These are phyloP conservation scores for Phialemoniopsis sp. DNA, from an alignment of 2,329 filamentous ascomycete species.

Conservation along the genomic window DNA sequence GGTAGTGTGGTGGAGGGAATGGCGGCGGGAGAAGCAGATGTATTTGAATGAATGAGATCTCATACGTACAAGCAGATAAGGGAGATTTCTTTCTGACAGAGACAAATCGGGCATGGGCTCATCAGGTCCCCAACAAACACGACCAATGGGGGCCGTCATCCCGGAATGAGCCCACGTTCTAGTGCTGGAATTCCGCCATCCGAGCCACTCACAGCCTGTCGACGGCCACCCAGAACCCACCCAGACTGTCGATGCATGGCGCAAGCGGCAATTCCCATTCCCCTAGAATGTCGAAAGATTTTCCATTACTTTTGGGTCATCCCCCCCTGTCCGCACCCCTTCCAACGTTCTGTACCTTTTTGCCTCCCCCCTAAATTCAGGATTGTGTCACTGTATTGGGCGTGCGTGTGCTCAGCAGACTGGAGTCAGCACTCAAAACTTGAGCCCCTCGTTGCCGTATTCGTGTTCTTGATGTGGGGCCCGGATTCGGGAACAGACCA, in stretches of 20 bases:
- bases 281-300: too few relatives aligned
- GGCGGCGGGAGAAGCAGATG: background rate
- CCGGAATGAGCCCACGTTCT: conserved; percentile 13
- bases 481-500: too few relatives aligned
- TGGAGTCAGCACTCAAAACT: too few relatives aligned
- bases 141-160: conserved; percentile 1
- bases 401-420: too few relatives aligned
- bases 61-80: conserved; percentile 23
- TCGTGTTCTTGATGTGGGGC: too few relatives aligned
- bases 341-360: too few relatives aligned
- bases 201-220: conserved; percentile 9
- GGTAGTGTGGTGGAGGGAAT: background rate
- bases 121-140: background rate
- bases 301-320: too few relatives aligned
- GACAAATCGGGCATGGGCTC: background rate
- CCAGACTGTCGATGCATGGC: background rate
- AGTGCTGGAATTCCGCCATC: conserved; percentile 9
- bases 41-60: conserved; percentile 11
- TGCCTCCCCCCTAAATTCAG: too few relatives aligned
- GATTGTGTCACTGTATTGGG: too few relatives aligned
- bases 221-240: background rate
- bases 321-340: too few relatives aligned
- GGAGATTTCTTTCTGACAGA: conserved; percentile 1
- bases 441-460: too few relatives aligned
- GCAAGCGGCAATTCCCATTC: too few relatives aligned